Percentiles rank a stretch among this genome's conserved stretches.
phyloP scores from a whole-genome alignment of 129 eudicot genomes.

The Pseudognaphalium luteoalbum region DNA sequence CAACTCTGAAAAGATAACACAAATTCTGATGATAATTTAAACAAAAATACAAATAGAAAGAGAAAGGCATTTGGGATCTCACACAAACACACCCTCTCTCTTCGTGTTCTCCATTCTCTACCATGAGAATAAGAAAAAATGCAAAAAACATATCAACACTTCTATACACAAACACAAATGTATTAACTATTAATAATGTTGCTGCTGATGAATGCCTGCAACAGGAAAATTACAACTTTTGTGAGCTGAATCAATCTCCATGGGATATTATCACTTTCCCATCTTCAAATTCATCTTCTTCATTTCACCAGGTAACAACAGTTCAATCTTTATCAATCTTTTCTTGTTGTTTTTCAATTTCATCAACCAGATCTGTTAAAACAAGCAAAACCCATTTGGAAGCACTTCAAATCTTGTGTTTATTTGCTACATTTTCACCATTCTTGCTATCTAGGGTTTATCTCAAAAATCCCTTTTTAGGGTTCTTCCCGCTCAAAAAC shows the following conservation, averaged over 20 bases:
- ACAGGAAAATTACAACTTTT: constrained; percentile 30
- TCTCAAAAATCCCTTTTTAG: constrained; percentile 23
- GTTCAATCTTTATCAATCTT: constrained; percentile 14
- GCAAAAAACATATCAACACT: constrained; percentile 21
- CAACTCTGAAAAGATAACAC: constrained; percentile 4
- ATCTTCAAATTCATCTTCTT: constrained; percentile 39
- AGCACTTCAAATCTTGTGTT: constrained; percentile 20
- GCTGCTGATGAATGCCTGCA: constrained; percentile 20
- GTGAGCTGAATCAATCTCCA: constrained; percentile 73
- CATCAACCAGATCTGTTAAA: not conserved
- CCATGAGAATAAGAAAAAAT: constrained; percentile 56
- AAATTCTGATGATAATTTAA: too few relatives aligned
- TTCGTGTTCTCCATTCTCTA: constrained; percentile 9
- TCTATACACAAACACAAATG: constrained; percentile 20
- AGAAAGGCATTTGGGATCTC: constrained; percentile 26
- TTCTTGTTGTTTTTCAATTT: constrained; percentile 15
- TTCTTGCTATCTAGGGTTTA: constrained; percentile 40
- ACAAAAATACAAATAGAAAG: constrained; percentile 7
- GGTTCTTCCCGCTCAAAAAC: constrained; percentile 25
- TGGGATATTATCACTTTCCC: constrained; percentile 66
- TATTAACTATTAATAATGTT: not conserved
- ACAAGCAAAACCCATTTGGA: constrained; percentile 32
- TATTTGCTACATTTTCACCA: constrained; percentile 22
- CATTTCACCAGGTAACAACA: constrained; percentile 32
- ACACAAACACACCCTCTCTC: not conserved